Conservation (phyloP, 2,329 filamentous ascomycete species). For the Raffaelea ambrosiae region DNA sequence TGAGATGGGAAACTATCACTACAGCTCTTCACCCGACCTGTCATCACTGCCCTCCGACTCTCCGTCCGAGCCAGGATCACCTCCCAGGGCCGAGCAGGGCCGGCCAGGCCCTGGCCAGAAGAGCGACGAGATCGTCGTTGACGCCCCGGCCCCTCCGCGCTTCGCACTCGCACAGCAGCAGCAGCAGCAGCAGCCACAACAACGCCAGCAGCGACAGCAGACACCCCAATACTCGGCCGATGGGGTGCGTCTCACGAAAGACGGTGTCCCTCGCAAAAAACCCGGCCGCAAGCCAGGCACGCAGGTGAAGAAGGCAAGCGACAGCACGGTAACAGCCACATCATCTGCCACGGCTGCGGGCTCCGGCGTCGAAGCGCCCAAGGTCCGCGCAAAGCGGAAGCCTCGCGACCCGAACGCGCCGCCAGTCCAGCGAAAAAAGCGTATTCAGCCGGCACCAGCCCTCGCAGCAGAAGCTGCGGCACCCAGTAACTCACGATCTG, state of each 20-base stretch:
- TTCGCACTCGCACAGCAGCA: slow-evolving; percentile 24
- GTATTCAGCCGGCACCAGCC: slow-evolving; percentile 18
- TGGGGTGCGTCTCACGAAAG: slow-evolving; percentile 44
- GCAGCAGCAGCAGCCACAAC: slow-evolving; percentile 14
- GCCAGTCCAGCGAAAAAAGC: slow-evolving; percentile 46
- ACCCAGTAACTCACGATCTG: slow-evolving; percentile 3
- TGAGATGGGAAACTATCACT: slow-evolving; percentile 25
- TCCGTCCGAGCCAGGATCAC: slow-evolving; percentile 40
- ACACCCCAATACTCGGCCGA: slow-evolving; percentile 21
- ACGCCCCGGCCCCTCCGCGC: slow-evolving; percentile 23
- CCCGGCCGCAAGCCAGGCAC: slow-evolving; percentile 57
- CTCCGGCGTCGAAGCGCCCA: slow-evolving; percentile 28
- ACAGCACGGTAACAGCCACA: slow-evolving; percentile 15
- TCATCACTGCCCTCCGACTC: slow-evolving; percentile 44
- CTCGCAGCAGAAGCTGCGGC: slow-evolving; percentile 13
- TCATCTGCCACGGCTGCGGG: slow-evolving; percentile 25
- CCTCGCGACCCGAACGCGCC: slow-evolving; percentile 51
- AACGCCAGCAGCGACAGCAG: neutral
- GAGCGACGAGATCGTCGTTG: slow-evolving; percentile 39
- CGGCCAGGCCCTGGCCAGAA: slow-evolving; percentile 20
- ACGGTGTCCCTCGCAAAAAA: slow-evolving; percentile 53
- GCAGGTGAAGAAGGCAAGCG: slow-evolving; percentile 17
- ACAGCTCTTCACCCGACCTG: slow-evolving; percentile 40
- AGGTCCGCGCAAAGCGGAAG: slow-evolving; percentile 46
- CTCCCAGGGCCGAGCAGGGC: slow-evolving; percentile 26